Evolutionary conservation across 345 rosid species (phyloP).

Genomic region (Draba incana): DNA sequence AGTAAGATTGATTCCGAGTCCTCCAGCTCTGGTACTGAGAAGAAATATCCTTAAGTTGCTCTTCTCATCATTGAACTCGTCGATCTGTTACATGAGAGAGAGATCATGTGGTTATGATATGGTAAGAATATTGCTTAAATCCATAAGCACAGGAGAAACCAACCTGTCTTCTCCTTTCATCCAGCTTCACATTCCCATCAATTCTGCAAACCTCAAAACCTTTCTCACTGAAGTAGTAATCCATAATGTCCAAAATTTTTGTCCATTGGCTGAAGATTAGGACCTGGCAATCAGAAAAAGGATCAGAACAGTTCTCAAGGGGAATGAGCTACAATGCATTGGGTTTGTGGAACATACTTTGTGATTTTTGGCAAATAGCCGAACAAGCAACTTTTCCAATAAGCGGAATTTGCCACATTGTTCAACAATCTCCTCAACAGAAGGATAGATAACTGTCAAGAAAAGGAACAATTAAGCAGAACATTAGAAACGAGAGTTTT

Average conservation of each 20-base stretch:
- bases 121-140: neutral
- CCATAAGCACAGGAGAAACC: conserved; percentile 46
- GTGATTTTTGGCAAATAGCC: conserved; percentile 69
- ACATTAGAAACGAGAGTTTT: neutral
- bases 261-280: conserved; percentile 94
- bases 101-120: conserved; percentile 6
- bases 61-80: conserved; percentile 75
- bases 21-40: conserved; percentile 97
- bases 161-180: conserved; percentile 91
- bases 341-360: conserved; percentile 54
- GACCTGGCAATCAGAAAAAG: conserved; percentile 55
- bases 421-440: conserved; percentile 74
- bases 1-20: conserved; percentile 96
- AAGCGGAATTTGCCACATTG: conserved; percentile 96
- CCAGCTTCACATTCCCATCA: conserved; percentile 79
- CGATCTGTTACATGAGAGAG: conserved; percentile 53
- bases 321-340: conserved; percentile 16
- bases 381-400: conserved; percentile 67
- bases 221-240: conserved; percentile 88
- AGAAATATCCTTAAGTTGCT: conserved; percentile 73
- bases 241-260: conserved; percentile 86
- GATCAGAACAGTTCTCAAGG: conserved; percentile 30
- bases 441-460: conserved; percentile 68
- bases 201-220: conserved; percentile 90
- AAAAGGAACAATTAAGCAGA: conserved; percentile 15